phyloP scores from a whole-genome alignment of 192 early-diverging fungal genomes.

The Podila minutissima region DNA sequence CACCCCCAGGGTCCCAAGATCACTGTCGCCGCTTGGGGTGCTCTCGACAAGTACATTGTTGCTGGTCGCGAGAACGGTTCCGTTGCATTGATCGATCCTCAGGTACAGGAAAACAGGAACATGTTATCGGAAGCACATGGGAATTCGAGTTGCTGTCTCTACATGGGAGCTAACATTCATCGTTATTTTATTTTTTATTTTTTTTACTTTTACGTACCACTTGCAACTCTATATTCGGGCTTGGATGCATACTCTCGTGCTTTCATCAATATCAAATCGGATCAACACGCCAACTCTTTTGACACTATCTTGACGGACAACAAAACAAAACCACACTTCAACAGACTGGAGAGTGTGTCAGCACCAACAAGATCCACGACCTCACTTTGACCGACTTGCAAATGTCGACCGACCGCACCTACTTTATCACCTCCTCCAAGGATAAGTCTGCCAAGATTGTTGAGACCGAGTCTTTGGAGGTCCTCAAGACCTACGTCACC shows the following conservation, averaged over 20 bases:
- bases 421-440: conserved; percentile 97
- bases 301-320: neutral
- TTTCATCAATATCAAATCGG: neutral
- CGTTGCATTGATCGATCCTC: conserved; percentile 89
- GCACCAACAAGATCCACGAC: conserved; percentile 74
- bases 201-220: too few species aligned
- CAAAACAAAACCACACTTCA: neutral
- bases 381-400: conserved; percentile 91
- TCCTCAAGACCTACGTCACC: conserved; percentile 86
- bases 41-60: conserved; percentile 93
- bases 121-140: neutral
- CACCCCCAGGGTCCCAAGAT: conserved; percentile 83
- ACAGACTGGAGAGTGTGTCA: conserved; percentile 75
- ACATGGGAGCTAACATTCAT: neutral
- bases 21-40: conserved; percentile 92
- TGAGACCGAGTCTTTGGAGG: conserved; percentile 84
- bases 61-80: conserved; percentile 95
- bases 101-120: conserved; percentile 49
- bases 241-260: neutral
- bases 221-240: neutral
- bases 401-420: conserved; percentile 86
- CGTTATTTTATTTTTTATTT: neutral
- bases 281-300: neutral
- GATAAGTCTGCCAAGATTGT: conserved; percentile 92
- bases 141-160: neutral